These are phyloP conservation scores for Ceratobasidium sp. DNA, from an alignment of 1,284 basidiomycete genomes.

Conservation along the genomic window DNA sequence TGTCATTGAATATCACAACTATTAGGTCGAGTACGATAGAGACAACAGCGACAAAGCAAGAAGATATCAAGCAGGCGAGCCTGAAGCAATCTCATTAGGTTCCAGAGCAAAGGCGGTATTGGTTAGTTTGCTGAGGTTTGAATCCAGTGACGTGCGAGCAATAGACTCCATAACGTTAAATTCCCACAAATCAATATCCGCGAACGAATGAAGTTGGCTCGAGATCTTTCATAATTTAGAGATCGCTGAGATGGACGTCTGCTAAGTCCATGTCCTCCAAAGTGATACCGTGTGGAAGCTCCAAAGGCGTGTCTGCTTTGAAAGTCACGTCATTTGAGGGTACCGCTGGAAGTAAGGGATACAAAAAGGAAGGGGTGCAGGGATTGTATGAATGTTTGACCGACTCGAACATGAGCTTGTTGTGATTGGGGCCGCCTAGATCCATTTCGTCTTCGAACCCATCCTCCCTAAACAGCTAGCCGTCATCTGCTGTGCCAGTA, in stretches of 20 bases:
- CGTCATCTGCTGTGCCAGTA: background rate
- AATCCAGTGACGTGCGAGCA: background rate
- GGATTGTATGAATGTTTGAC: background rate
- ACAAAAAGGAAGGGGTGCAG: background rate
- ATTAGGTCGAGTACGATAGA: too few relatives aligned
- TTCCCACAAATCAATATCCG: background rate
- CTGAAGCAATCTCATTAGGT: too few relatives aligned
- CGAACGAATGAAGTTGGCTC: background rate
- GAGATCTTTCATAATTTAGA: background rate
- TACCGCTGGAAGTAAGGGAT: background rate
- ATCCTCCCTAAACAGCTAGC: background rate
- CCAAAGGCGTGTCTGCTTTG: background rate
- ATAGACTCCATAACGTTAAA: background rate
- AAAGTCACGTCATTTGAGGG: too few relatives aligned
- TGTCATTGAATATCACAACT: too few relatives aligned
- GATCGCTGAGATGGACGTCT: background rate
- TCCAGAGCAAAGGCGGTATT: too few relatives aligned
- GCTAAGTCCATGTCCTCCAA: background rate
- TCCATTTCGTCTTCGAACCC: background rate
- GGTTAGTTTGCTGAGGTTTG: background rate
- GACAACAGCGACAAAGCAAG: too few relatives aligned
- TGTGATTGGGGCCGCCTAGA: background rate
- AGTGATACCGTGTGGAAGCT: background rate
- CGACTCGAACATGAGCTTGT: background rate
- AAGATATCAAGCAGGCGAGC: too few relatives aligned